These are phyloP conservation scores for Penicillium polonicum DNA, from an alignment of 2,329 filamentous ascomycete genomes.

Conservation along the genomic window DNA sequence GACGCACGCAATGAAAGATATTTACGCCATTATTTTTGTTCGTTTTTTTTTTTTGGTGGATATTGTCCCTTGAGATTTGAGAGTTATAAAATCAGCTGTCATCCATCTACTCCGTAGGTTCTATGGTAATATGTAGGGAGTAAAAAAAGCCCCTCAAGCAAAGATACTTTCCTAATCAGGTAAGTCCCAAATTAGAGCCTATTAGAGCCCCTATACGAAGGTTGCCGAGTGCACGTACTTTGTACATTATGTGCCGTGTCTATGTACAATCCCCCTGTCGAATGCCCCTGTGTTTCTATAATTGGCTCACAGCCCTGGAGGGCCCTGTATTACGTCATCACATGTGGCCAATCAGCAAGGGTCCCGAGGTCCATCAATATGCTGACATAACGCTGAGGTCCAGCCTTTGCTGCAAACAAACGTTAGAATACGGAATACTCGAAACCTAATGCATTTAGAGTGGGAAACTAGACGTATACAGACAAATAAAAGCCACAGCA, in stretches of 20 bases:
- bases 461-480: neutral
- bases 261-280: neutral
- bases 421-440: too few species aligned
- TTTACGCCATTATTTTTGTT: constrained; percentile 7
- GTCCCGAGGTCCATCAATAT: too few species aligned
- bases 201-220: neutral
- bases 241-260: neutral
- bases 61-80: neutral
- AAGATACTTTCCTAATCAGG: neutral
- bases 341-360: neutral
- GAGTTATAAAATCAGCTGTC: neutral
- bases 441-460: neutral
- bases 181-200: neutral
- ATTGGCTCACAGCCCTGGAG: neutral
- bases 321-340: neutral
- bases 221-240: neutral
- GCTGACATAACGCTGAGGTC: constrained; percentile 1
- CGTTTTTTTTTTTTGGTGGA: neutral
- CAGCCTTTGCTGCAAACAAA: neutral
- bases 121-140: neutral
- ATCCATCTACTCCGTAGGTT: neutral
- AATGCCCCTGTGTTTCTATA: constrained; percentile 1
- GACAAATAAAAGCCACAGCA: neutral
- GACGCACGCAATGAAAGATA: constrained; percentile 18
- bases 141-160: neutral